Conservation (phyloP, 495 filamentous ascomycete genomes). For the Parathielavia appendiculata region DNA sequence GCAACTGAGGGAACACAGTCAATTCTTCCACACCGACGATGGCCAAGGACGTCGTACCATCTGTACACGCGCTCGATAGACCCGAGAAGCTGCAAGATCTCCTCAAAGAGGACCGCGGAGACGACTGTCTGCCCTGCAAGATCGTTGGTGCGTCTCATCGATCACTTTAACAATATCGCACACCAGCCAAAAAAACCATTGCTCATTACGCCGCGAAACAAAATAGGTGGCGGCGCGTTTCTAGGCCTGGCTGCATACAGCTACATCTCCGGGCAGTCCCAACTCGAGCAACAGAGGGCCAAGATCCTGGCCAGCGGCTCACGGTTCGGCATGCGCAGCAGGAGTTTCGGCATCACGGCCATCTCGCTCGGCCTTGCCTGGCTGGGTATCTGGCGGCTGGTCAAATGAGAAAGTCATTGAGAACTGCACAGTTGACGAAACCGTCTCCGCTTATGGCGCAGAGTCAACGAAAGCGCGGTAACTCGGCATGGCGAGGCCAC, state of each 20-base stretch:
- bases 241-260: conserved; percentile 85
- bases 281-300: conserved; percentile 64
- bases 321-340: conserved; percentile 70
- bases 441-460: background rate
- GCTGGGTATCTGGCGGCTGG: conserved; percentile 53
- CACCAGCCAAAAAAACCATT: background rate
- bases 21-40: conserved; percentile 23
- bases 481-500: background rate
- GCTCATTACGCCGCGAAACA: background rate
- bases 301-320: conserved; percentile 65
- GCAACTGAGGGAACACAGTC: background rate
- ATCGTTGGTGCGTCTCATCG: conserved; percentile 51
- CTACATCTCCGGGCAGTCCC: conserved; percentile 71
- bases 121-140: conserved; percentile 66
- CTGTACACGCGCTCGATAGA: conserved; percentile 41
- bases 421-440: background rate
- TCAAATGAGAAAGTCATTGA: conserved; percentile 20
- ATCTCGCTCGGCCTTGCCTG: conserved; percentile 65
- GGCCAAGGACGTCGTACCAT: conserved; percentile 39
- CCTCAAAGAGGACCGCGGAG: conserved; percentile 56
- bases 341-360: conserved; percentile 63
- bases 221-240: conserved; percentile 67
- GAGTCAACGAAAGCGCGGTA: too few species aligned
- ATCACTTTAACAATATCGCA: too few species aligned
- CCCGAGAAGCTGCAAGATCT: conserved; percentile 49